These are phyloP conservation scores for Penicillium brasilianum DNA, from an alignment of 2,329 filamentous ascomycete genomes.

Conservation along the genomic window DNA sequence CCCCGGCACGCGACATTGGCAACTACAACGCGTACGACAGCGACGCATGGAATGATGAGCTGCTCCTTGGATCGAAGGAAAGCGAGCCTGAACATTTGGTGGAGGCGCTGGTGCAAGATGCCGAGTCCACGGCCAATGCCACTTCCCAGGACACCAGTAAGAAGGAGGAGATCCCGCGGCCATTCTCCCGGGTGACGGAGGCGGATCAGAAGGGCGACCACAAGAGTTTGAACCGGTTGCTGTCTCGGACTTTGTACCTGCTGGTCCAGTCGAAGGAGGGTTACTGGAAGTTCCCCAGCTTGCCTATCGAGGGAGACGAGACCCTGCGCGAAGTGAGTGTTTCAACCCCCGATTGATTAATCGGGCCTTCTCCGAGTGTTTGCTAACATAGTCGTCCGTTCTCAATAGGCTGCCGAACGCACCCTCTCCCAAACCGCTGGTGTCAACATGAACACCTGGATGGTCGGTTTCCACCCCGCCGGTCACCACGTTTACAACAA, in stretches of 20 bases:
- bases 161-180: conserved; percentile 71
- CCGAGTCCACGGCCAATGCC: conserved; percentile 58
- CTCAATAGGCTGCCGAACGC: conserved; percentile 81
- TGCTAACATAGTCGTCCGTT: conserved; percentile 12
- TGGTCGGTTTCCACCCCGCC: conserved; percentile 87
- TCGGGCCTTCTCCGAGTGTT: no score
- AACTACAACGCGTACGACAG: conserved; percentile 75
- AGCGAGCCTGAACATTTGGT: conserved; percentile 68
- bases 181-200: conserved; percentile 72
- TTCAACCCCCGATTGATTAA: background rate
- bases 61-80: conserved; percentile 73
- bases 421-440: conserved; percentile 79
- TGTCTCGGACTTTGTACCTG: conserved; percentile 85
- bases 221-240: conserved; percentile 75
- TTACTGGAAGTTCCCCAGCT: conserved; percentile 81
- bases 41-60: conserved; percentile 89
- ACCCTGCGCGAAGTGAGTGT: conserved; percentile 78
- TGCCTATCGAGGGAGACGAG: conserved; percentile 71
- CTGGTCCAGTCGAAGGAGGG: conserved; percentile 74
- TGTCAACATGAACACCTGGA: conserved; percentile 98
- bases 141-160: conserved; percentile 52
- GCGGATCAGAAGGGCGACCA: conserved; percentile 78
- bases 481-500: conserved; percentile 73
- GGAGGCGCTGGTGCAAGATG: conserved; percentile 74
- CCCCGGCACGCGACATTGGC: conserved; percentile 82